Conservation (phyloP, 306 rosid species). For the Parietaria judaica region DNA sequence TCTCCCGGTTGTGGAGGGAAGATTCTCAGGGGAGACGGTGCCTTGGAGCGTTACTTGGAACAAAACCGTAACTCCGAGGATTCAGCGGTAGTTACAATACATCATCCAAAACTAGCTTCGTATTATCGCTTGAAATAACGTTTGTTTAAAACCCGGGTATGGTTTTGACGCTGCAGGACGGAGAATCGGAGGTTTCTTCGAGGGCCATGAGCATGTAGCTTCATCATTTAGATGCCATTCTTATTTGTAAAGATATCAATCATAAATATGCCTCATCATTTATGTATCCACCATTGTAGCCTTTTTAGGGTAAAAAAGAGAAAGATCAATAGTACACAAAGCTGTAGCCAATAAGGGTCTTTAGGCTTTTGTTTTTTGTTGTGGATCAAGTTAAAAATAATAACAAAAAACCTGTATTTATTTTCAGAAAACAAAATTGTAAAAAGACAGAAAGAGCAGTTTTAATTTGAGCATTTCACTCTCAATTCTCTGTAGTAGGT, state of each 20-base stretch:
- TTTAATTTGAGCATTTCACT: no score
- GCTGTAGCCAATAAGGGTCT: no score
- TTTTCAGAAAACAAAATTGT: no score
- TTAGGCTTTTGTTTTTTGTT: no score
- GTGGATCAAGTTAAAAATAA: no score
- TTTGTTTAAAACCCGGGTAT: no score
- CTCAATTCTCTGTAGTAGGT: no score
- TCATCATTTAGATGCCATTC: slow-evolving; percentile 27
- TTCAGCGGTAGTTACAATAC: slow-evolving; percentile 48
- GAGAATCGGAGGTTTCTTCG: slow-evolving; percentile 68
- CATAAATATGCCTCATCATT: slow-evolving; percentile 40
- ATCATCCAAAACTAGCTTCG: neutral
- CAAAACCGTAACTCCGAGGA: slow-evolving; percentile 43
- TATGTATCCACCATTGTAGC: no score
- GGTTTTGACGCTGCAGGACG: slow-evolving; percentile 28
- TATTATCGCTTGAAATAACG: neutral
- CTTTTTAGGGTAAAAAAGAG: no score
- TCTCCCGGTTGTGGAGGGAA: slow-evolving; percentile 71
- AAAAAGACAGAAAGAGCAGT: no score
- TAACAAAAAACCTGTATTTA: no score
- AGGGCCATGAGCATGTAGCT: slow-evolving; percentile 82
- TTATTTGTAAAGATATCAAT: slow-evolving; percentile 48
- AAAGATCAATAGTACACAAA: no score
- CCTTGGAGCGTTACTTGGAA: slow-evolving; percentile 51
- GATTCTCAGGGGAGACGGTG: slow-evolving; percentile 66